Base-by-base conservation (phyloP, 805 yeast genomes). In the Yamadazyma sp. region DNA sequence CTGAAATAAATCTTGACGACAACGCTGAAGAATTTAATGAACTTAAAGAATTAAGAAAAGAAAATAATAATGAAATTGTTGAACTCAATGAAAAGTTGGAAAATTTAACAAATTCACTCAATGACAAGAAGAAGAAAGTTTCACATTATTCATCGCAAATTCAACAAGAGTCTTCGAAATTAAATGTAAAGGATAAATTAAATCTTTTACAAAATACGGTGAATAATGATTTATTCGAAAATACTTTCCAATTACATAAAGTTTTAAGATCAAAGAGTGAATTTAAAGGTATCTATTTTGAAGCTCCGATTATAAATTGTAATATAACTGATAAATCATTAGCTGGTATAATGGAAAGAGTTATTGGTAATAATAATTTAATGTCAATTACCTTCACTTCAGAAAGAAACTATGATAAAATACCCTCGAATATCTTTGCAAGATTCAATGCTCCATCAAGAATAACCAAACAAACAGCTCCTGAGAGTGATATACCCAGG, bases 221-320 rank as follows among this genome's bases (percentile, higher is more conserved):
- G 11, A 5, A 15, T 13, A 31, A 31, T 23, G 11, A n/a, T 20
- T 22, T 31, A 18, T 18, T 31, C 3, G 22, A 24, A 16, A 28
- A 16, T 10, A 19, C 35, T 13, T 34, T 25, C 22, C 24, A 35
- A 8, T 27, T 39, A 0, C 72, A 65, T 40, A 40, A 52, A 18
- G 48, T 61, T 11, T 52, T 82, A 27, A 64, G 82, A 30, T 44
- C 60, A 10, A 46, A 62, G 14, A 52, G 57, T 1, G 52, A 54
- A 5, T 64, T 79, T 32, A 50, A 57, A 30, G 58, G 59, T 1
- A 54, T 58, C 9, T 75, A 84, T 35, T 76, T 66, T 38, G 94
- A 84, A 49, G 94, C 96, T 1, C 89, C 97, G 0, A 57, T 81
- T 7, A 62, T 87, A 18, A 69, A 83, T 0, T 68, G 91, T 15